A percentile compares a stretch with the other conserved stretches of the same genome.
phyloP scores from a whole-genome alignment of 495 filamentous ascomycete species.

The Penicillium odoratum region DNA sequence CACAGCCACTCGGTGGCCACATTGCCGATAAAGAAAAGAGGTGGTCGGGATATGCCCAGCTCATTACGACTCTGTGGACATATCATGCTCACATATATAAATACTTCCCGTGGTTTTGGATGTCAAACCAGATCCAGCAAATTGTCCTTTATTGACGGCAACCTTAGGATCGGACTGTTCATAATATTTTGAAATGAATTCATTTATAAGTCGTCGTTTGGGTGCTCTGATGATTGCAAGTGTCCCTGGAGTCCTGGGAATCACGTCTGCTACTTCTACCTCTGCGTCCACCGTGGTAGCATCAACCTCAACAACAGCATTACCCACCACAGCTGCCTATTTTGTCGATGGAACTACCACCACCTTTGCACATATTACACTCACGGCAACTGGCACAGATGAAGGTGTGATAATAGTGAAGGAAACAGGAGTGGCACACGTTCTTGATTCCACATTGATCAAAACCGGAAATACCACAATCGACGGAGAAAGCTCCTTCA shows the following conservation, averaged over 20 bases:
- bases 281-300: background rate
- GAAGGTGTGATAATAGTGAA: conserved; percentile 10
- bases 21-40: background rate
- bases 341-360: conserved; percentile 6
- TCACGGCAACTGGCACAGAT: conserved; percentile 3
- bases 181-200: background rate
- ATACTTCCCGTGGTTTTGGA: background rate
- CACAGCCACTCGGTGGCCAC: background rate
- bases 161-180: background rate
- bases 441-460: conserved; percentile 4
- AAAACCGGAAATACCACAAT: conserved; percentile 1
- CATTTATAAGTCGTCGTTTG: background rate
- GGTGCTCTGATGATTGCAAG: background rate
- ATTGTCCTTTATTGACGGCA: background rate
- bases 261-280: background rate
- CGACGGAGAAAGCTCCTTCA: background rate
- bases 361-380: background rate
- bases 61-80: no score
- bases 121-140: background rate
- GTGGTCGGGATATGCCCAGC: no score
- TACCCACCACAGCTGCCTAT: conserved; percentile 7
- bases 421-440: conserved; percentile 5
- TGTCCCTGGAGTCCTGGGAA: background rate
- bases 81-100: background rate
- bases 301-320: background rate